Conservation (phyloP, 108 stramenopile genomes). For the Pseudonitzschia multiseries region DNA sequence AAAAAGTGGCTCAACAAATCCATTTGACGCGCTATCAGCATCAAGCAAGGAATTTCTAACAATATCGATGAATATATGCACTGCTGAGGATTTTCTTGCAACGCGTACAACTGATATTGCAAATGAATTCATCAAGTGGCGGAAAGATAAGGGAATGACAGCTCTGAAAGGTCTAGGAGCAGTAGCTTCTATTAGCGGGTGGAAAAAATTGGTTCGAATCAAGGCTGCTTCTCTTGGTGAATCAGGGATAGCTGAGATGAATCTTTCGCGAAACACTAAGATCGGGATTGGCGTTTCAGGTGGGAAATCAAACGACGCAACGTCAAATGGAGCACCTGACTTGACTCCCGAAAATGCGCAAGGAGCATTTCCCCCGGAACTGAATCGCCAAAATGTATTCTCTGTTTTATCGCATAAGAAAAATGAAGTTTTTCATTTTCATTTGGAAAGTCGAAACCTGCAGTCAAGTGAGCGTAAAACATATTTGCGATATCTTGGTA, state of each 20-base stretch:
- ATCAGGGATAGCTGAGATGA: conserved; percentile 1
- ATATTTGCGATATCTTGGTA: conserved; percentile 10
- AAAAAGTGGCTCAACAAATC: conserved; percentile 9
- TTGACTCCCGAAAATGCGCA: neutral
- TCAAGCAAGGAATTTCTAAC: conserved; percentile 17
- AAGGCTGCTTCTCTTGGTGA: conserved; percentile 19
- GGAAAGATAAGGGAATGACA: conserved; percentile 32
- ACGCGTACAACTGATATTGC: conserved; percentile 44
- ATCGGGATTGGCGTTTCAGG: neutral
- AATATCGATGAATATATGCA: conserved; percentile 33
- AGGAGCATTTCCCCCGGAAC: neutral
- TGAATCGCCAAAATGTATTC: neutral
- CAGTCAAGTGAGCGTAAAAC: neutral
- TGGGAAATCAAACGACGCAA: neutral
- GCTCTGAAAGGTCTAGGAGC: conserved; percentile 52
- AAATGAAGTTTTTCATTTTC: neutral
- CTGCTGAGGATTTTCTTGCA: conserved; percentile 42
- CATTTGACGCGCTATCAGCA: conserved; percentile 28
- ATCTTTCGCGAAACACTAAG: conserved; percentile 10
- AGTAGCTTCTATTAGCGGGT: conserved; percentile 52
- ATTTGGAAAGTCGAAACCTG: neutral
- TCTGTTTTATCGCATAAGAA: neutral
- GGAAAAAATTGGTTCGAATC: conserved; percentile 51
- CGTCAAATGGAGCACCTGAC: neutral
- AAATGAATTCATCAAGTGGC: conserved; percentile 38